Evolutionary conservation across 83 land plant species (phyloP), one percentile per base, ranked within the genome.

Genomic region (Isoetes engelmannii): DNA sequence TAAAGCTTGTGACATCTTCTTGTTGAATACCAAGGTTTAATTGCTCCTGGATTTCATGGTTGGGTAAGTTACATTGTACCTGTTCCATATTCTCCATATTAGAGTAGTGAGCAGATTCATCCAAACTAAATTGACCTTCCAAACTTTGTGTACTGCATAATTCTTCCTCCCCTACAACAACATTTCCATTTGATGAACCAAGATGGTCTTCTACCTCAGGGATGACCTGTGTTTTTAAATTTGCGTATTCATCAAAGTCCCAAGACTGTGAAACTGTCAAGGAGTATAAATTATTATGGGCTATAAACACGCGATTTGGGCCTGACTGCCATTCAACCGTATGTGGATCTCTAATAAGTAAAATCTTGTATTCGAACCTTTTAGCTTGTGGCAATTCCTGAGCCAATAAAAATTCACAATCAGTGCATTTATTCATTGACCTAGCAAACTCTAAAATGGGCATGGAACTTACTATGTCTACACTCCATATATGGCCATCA

Each of bases 281-380:
- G 0, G 79, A 68, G 7, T 77, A 69, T 5, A 67, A 46, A 6
- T 82, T 79, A 20, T 82, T 80, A 64, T 71, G 74, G 1, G 86
- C 73, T 45, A 77, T 69, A 5, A 88, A 61, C 19, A 76, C 56
- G 6, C 85, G 79, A 73, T 91, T 86, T 6, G 84, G 78, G 9
- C 97, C 92, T 3, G 89, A 89, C 63, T 91, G 97, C 97, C 97
- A 91, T 4, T 78, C 57, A 61, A 88, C 56, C 45, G 50, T 65
- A 42, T 86, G 87, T 44, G 66, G 15, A n/a, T 28, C n/a, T 0
- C 72, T 77, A 44, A 68, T 68, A 4, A 84, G 80, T 47, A 91
- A 74, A 70, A 88, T 83, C 69, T 91, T 91, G 78, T 68, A 92
- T 43, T 81, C 76, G 63, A 84, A 68, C 13, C 45, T 19, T 69